Evolutionary conservation across 1,284 basidiomycete species (phyloP), one percentile per base, ranked within the genome.

Genomic region (Quambalaria eucalypti): DNA sequence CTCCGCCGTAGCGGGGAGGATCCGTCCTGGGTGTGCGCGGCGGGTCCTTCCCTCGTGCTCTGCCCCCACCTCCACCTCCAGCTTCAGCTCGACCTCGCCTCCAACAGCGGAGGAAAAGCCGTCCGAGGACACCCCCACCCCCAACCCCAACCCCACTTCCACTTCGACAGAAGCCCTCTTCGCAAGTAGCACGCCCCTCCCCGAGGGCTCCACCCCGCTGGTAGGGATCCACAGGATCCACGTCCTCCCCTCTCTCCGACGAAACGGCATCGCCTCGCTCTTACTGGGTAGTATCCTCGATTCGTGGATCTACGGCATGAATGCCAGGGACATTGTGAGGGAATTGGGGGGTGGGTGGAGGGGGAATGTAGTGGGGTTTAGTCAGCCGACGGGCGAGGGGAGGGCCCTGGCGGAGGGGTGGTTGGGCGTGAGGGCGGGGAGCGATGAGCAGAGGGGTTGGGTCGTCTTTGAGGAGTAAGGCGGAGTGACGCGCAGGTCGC

Each of bases 321-420:
- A 55, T 9, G 44, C 59, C 23, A 12, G 23, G 2, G 53, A 51
- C 0, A 52, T 65, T 10, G 10, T 49, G 26, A 29, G 14, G 40
- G 55, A 44, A 30, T 25, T 28, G 56, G 48, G 60, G 19, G 68
- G 65, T 6, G n/a, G n/a, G n/a, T 55, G 60, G 14, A 50, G 62
- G 25, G 64, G 65, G 19, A 55, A 57, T 23, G 51, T 61, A 8
- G 55, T 65, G 6, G 67, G 68, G 1, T 71, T 71, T 58, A 66
- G 64, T 44, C 69, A 71, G 50, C 69, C 69, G 36, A 71, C 68
- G n/a, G 61, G 64, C 48, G 61, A 61, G 6, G 69, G 69, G 26
- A 38, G 60, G 30, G 58, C 57, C 36, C 36, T 71, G 28, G 69
- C 69, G 1, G 59, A 65, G 52, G 52, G 54, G 7, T 71, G 68